Evolutionary conservation across 768 basidiomycete species (phyloP).

Genomic region (Tylopilus cervinicoccineus): DNA sequence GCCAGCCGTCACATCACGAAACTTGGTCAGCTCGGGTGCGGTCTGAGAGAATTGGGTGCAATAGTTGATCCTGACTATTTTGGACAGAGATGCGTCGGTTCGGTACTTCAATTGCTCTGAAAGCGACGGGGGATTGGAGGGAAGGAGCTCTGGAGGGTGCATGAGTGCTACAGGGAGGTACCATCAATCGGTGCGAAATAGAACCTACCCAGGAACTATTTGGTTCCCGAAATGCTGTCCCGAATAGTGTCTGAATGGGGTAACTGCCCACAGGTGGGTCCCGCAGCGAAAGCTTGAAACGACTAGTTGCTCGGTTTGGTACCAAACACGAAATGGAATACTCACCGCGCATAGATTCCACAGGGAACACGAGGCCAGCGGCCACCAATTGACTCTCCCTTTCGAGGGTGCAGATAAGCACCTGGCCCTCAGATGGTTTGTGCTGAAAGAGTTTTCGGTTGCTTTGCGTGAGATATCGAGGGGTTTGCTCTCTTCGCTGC

Average conservation of each 20-base stretch:
- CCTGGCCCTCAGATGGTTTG: too few relatives aligned
- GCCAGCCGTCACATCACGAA: background rate
- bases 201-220: background rate
- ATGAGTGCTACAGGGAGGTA: background rate
- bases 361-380: too few relatives aligned
- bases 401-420: too few relatives aligned
- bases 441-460: too few relatives aligned
- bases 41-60: constrained; percentile 5
- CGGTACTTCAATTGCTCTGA: constrained; percentile 1
- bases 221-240: background rate
- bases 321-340: too few relatives aligned
- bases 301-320: too few relatives aligned
- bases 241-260: background rate
- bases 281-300: too few relatives aligned
- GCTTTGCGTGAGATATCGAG: too few relatives aligned
- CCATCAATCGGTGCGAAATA: background rate
- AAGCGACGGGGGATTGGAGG: background rate
- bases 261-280: too few relatives aligned
- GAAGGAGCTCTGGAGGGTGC: constrained; percentile 2
- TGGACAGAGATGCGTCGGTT: background rate
- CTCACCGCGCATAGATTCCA: too few relatives aligned
- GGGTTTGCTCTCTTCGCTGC: too few relatives aligned
- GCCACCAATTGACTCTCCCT: too few relatives aligned
- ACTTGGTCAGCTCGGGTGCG: constrained; percentile 2
- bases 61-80: constrained; percentile 1